Evolutionary conservation across 768 basidiomycete genomes (phyloP).

Genomic region (Chalciporus sphaerocephalus): DNA sequence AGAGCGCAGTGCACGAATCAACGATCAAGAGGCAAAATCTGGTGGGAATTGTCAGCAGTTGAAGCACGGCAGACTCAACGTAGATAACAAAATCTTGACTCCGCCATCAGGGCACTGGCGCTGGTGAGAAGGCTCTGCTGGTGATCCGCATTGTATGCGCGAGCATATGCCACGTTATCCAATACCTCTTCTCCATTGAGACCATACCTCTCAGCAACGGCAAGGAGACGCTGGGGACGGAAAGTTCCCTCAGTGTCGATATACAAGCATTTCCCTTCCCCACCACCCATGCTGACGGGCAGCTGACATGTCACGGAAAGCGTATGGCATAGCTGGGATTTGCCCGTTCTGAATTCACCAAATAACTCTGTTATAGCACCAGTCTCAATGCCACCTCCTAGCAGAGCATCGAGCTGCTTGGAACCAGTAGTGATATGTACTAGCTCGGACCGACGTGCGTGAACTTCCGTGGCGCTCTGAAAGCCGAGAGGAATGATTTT

Average conservation of each 20-base stretch:
- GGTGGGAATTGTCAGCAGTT: conserved; percentile 8
- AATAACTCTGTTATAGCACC: conserved; percentile 97
- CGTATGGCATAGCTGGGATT: conserved; percentile 97
- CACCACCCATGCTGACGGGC: conserved; percentile 95
- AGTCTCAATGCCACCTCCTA: conserved; percentile 97
- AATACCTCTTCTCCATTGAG: conserved; percentile 96
- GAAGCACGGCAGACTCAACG: conserved; percentile 15
- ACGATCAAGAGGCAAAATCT: conserved; percentile 97
- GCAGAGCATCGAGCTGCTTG: conserved; percentile 89
- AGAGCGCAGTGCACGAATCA: conserved; percentile 93
- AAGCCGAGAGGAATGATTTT: conserved; percentile 98
- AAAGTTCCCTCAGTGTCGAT: conserved; percentile 99
- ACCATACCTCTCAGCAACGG: conserved; percentile 94
- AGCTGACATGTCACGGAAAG: conserved; percentile 97
- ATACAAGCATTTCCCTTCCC: conserved; percentile 97
- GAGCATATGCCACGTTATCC: conserved; percentile 97
- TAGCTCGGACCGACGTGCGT: conserved; percentile 89
- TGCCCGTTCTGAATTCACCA: conserved; percentile 97
- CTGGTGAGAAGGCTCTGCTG: conserved; percentile 84
- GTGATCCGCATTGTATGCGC: conserved; percentile 98
- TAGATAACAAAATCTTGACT: conserved; percentile 75
- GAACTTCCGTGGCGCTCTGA: conserved; percentile 96
- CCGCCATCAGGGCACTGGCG: conserved; percentile 98
- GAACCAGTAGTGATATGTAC: conserved; percentile 97
- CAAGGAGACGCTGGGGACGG: conserved; percentile 90